Evolutionary conservation across 2,329 filamentous ascomycete genomes (phyloP), one percentile per base, ranked within the genome.

Genomic region (Neofusicoccum sp.): DNA sequence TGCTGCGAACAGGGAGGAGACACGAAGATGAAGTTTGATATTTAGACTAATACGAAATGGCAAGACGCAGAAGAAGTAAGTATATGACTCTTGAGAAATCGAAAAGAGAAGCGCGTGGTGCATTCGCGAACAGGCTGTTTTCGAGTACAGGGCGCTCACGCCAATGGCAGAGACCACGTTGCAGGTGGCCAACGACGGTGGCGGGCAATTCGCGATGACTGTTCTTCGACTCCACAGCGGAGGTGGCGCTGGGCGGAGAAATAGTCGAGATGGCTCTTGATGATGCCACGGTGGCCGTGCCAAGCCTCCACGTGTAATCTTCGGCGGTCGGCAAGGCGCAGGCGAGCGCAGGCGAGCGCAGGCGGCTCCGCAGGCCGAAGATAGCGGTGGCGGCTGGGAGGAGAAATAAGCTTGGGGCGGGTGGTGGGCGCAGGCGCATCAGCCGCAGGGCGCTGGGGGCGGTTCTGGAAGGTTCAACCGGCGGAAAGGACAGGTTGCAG

Each of bases 381-480:
- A 34, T 58, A 58, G 54, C 54, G 34, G 34, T 58, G 45, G 54
- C 54, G 36, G 29, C 31, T 33, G 31, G 54, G 33, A 31, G 39
- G 54, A 29, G 12, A 45, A 58, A 58, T 45, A 58, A 58, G 54
- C 54, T 22, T 58, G 41, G 37, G 54, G 52, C 14, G 22, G 14
- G 37, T 11, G 37, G 52, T 43, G 50, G 34, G 34, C 36, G 36
- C 31, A 36, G 50, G 50, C 22, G 50, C 50, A 41, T 56, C 33
- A 52, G 49, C 49, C 49, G 49, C 49, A 14, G n/a, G 28, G 49
- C n/a, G 49, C 14, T 29, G 44, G 49, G 49, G 14, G 6, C 50
- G 52, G 16, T 63, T 63, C 61, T 63, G 36, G 61, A 63, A 63
- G 61, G 29, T 63, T 63, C 52, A 63, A 39, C 29, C 59, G 61